A percentile compares a stretch with the other conserved stretches of the same genome.
phyloP scores from a whole-genome alignment of 1,284 basidiomycete species.

The Ganoderma lucidum region DNA sequence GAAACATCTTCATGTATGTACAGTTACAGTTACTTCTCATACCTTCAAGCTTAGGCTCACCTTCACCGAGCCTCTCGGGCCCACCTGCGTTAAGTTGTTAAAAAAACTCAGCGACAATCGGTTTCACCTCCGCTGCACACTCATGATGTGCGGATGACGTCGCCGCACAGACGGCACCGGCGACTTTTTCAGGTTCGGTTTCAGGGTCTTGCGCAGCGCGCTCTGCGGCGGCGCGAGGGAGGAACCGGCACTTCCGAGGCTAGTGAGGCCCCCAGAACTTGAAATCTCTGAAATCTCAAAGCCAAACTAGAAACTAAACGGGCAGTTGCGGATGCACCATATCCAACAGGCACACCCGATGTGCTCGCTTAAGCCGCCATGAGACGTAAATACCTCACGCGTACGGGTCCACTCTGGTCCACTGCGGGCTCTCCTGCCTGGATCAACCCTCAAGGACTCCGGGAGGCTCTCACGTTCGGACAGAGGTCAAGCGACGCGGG shows the following conservation, averaged over 20 bases:
- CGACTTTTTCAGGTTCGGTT: neutral
- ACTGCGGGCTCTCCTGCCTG: neutral
- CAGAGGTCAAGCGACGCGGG: neutral
- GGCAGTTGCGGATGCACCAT: neutral
- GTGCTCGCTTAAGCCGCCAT: neutral
- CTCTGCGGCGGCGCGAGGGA: too few relatives aligned
- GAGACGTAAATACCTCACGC: neutral
- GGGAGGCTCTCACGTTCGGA: neutral
- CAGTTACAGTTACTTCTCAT: neutral
- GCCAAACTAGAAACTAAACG: neutral
- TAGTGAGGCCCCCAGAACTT: neutral
- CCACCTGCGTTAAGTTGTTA: neutral
- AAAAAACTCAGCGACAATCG: neutral
- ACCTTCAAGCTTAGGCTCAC: neutral
- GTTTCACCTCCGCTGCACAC: neutral
- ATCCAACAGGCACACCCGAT: neutral
- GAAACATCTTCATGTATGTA: neutral
- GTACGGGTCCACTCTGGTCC: neutral
- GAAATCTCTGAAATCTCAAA: conserved; percentile 1
- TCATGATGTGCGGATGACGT: neutral
- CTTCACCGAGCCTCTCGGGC: neutral
- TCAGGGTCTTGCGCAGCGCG: neutral
- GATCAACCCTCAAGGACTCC: too few relatives aligned
- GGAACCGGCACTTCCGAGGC: neutral
- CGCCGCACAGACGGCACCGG: neutral